Conservation (phyloP, 176 grass and related monocot genomes). For the Hordeum marinum region DNA sequence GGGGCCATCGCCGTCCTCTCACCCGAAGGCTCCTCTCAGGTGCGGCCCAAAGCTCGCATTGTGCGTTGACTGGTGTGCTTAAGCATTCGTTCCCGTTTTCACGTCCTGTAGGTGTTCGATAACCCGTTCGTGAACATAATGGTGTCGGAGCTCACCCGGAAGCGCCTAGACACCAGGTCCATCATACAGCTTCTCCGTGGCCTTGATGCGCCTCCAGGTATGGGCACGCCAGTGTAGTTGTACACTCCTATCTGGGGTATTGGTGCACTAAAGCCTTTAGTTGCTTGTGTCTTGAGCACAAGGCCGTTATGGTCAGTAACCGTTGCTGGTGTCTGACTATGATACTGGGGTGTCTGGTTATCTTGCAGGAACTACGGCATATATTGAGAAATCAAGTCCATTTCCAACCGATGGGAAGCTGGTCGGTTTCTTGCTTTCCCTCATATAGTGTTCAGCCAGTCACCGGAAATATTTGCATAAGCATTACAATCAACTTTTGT, state of each 20-base stretch:
- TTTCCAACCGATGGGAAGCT: slow-evolving; percentile 87
- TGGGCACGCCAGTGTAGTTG: not conserved
- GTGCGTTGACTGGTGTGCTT: not conserved
- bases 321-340: slow-evolving; percentile 3
- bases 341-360: not conserved
- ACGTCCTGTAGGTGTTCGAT: slow-evolving; percentile 69
- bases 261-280: not conserved
- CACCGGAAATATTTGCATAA: not conserved
- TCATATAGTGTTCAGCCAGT: not conserved
- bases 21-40: slow-evolving; percentile 52
- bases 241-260: not conserved
- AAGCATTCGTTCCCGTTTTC: not conserved
- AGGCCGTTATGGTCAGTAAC: not conserved
- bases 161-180: slow-evolving; percentile 85
- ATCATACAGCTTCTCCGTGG: slow-evolving; percentile 73
- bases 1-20: slow-evolving; percentile 74
- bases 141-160: slow-evolving; percentile 65
- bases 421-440: slow-evolving; percentile 28
- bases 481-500: not conserved
- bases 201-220: slow-evolving; percentile 83
- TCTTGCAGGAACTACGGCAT: slow-evolving; percentile 67
- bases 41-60: not conserved
- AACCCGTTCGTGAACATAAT: slow-evolving; percentile 65
- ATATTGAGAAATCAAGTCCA: slow-evolving; percentile 90
- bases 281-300: not conserved